phyloP scores from a whole-genome alignment of 1,284 basidiomycete species.

The Irpex sp. region DNA sequence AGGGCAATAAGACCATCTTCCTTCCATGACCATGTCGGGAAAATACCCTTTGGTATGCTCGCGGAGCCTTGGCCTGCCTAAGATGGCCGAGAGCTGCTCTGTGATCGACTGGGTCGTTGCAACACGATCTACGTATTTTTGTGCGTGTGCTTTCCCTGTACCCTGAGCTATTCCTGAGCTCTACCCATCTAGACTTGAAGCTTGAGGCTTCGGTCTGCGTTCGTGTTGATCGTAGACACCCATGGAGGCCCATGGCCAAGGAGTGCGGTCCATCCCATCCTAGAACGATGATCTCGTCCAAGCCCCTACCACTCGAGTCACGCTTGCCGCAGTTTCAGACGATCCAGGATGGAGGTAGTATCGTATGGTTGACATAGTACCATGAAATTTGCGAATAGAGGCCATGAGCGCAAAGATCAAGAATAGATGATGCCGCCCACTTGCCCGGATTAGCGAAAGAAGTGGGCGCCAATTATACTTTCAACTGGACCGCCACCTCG shows the following conservation, averaged over 20 bases:
- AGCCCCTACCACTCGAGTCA: background rate
- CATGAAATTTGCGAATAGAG: background rate
- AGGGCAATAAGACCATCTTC: too few relatives aligned
- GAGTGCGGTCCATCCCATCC: too few relatives aligned
- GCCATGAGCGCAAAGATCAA: background rate
- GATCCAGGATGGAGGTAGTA: background rate
- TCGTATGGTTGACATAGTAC: background rate
- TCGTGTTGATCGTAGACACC: background rate
- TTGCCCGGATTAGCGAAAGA: background rate
- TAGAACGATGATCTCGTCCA: background rate
- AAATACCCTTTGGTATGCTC: too few relatives aligned
- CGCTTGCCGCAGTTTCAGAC: background rate
- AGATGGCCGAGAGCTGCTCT: background rate
- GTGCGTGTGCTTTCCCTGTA: background rate
- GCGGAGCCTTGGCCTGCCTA: background rate
- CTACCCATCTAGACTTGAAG: background rate
- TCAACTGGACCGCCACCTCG: constrained; percentile 12
- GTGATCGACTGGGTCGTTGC: background rate
- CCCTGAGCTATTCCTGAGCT: background rate
- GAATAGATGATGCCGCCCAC: background rate
- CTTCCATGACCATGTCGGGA: too few relatives aligned
- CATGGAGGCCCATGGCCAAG: too few relatives aligned
- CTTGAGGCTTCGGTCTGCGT: background rate
- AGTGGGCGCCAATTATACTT: background rate
- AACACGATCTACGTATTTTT: background rate